Evolutionary conservation across 1,284 basidiomycete genomes (phyloP), one percentile per base, ranked within the genome.

Genomic region (Papiliotrema fonsecae): DNA sequence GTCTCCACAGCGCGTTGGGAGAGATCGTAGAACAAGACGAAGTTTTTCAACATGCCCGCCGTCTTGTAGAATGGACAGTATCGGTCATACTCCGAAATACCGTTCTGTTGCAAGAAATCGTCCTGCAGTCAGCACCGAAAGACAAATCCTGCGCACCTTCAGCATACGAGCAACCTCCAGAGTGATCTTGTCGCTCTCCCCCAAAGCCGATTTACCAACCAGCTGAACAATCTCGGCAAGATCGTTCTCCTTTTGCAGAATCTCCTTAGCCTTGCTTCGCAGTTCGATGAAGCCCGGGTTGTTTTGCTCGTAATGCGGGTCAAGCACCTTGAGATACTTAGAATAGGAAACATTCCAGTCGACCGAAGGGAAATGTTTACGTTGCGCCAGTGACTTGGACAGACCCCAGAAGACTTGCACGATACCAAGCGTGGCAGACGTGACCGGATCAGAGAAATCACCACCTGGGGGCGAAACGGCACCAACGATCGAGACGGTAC

Each of bases 261-360:
- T 93, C 76, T 93, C 89, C 76, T 96, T 97, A 46, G 91, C 90
- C 61, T 85, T 86, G 50, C 84, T 86, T 46, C 96, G 89, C 54
- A 93, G 78, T 60, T 93, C 86, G 45, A 97, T 83, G 73, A 99
- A 99, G 34, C 91, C 94, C 1, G 92, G 88, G 67, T 91, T 85
- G 42, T 84, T 83, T 51, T 81, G 78, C 74, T 97, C 91, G 75
- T 97, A 98, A 75, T 93, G 87, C 1, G 88, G 82, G 70, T 97
- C 92, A 45, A 99, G 83, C 6, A 94, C 84, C 70, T 92, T 92
- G 60, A 88, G 88, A 77, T 98, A 98, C 75, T 98, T 98, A 47
- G 94, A 98, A 76, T 98, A 98, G 6, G 96, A 98, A 19, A 94
- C 78, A 65, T 87, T 94, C 94, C 96, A 98, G 77, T 98, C 97